phyloP scores from a whole-genome alignment of 352 stramenopile species.

The Pilasporangium apinafurcum region DNA sequence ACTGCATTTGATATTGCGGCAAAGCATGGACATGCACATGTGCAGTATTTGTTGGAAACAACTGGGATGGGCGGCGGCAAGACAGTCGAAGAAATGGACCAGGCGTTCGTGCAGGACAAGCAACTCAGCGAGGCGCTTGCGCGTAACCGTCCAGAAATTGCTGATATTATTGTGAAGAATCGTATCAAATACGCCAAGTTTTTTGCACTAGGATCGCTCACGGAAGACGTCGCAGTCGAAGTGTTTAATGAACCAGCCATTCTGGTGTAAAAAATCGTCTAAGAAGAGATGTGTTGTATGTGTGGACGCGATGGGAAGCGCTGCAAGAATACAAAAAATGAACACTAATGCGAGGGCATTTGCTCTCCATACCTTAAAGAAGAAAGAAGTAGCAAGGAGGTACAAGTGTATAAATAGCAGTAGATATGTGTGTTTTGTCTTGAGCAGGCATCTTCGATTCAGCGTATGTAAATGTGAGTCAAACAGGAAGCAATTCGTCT shows the following conservation, averaged over 20 bases:
- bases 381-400: too few relatives aligned
- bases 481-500: slow-evolving; percentile 1
- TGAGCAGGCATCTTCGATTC: too few relatives aligned
- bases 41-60: slow-evolving; percentile 75
- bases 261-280: too few relatives aligned
- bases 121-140: slow-evolving; percentile 55
- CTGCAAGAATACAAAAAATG: too few relatives aligned
- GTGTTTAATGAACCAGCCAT: slow-evolving; percentile 24
- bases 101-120: slow-evolving; percentile 53
- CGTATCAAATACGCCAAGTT: slow-evolving; percentile 71
- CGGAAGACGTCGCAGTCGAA: slow-evolving; percentile 42
- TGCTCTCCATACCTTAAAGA: too few relatives aligned
- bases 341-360: too few relatives aligned
- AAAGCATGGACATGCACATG: slow-evolving; percentile 53
- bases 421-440: too few relatives aligned
- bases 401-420: too few relatives aligned
- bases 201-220: slow-evolving; percentile 47
- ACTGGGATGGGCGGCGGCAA: slow-evolving; percentile 58
- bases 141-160: slow-evolving; percentile 57
- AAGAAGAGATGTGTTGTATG: too few relatives aligned
- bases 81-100: slow-evolving; percentile 50
- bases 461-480: too few relatives aligned
- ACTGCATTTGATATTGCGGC: slow-evolving; percentile 77
- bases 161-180: slow-evolving; percentile 71
- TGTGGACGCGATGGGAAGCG: too few relatives aligned